Percentiles rank a stretch among this genome's conserved stretches.
Conservation (phyloP, 257 asterid genomes). For the Craterostigma plantagineum region DNA sequence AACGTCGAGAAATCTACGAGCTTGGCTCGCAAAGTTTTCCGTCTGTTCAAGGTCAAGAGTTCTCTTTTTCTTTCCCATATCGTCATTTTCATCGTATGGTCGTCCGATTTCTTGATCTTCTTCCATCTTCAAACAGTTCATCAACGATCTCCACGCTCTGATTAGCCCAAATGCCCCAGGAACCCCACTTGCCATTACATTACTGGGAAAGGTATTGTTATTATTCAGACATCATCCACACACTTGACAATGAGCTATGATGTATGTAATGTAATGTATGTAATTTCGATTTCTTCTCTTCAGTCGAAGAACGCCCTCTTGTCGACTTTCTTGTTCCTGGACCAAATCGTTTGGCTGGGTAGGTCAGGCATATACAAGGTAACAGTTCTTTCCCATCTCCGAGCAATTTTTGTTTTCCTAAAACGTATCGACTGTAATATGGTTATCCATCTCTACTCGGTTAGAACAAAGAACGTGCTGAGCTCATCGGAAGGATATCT, state of each 20-base stretch:
- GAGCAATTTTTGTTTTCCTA: too few relatives aligned
- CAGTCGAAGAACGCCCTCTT: conserved; percentile 95
- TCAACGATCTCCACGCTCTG: conserved; percentile 85
- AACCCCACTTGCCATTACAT: conserved; percentile 74
- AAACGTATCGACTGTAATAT: too few relatives aligned
- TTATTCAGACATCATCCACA: not conserved
- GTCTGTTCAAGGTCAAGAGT: too few relatives aligned
- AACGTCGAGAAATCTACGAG: too few relatives aligned
- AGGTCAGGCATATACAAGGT: conserved; percentile 94
- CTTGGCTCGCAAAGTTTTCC: too few relatives aligned
- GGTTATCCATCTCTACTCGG: conserved; percentile 1
- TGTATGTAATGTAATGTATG: not conserved
- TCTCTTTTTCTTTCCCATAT: too few relatives aligned
- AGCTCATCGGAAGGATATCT: conserved; percentile 71
- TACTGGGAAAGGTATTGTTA: conserved; percentile 98
- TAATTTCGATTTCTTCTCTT: not conserved
- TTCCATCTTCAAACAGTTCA: conserved; percentile 35
- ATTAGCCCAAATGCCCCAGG: conserved; percentile 80
- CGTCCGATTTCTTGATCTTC: too few relatives aligned
- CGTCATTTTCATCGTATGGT: too few relatives aligned
- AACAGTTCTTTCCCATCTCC: not conserved
- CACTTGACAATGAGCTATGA: conserved; percentile 1
- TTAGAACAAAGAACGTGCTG: conserved; percentile 79
- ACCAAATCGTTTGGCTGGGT: conserved; percentile 93
- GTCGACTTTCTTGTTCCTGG: conserved; percentile 90